These are phyloP conservation scores for Darksidea phi DNA, from an alignment of 495 filamentous ascomycete species.

Conservation along the genomic window DNA sequence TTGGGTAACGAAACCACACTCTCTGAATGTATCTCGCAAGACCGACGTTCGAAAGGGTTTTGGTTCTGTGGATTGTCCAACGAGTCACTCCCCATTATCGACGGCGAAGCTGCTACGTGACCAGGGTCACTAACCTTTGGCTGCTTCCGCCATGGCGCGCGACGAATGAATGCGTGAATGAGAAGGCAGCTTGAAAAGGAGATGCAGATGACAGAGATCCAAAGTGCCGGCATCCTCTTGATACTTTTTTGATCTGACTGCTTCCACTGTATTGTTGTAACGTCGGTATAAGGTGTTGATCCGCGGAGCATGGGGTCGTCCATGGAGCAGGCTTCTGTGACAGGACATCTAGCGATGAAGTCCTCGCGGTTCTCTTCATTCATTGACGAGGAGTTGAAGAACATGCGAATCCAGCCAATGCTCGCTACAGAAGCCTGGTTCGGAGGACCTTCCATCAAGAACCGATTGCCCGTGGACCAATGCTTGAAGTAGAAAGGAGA, in stretches of 20 bases:
- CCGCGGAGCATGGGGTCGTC: constrained; percentile 43
- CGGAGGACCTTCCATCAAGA: constrained; percentile 44
- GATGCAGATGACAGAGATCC: constrained; percentile 30
- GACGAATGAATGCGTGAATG: constrained; percentile 30
- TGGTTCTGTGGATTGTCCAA: not conserved
- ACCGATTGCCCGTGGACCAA: constrained; percentile 45
- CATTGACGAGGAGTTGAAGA: constrained; percentile 47
- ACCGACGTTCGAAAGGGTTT: not conserved
- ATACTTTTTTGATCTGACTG: constrained; percentile 22
- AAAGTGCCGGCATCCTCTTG: constrained; percentile 30
- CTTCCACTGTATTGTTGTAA: constrained; percentile 37
- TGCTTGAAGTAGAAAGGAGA: constrained; percentile 44
- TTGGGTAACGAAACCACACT: not conserved
- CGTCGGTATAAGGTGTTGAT: constrained; percentile 30
- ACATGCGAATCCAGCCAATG: constrained; percentile 45
- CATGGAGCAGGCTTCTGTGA: constrained; percentile 40
- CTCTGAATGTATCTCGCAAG: not conserved
- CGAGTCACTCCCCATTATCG: not conserved
- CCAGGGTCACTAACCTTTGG: not conserved
- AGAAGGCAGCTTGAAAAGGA: constrained; percentile 32
- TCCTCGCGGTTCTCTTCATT: constrained; percentile 32
- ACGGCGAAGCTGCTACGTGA: not conserved
- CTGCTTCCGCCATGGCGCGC: constrained; percentile 27
- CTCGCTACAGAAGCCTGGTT: constrained; percentile 35
- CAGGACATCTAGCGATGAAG: constrained; percentile 36